Evolutionary conservation across 345 rosid species (phyloP).

Genomic region (Salix caprea): DNA sequence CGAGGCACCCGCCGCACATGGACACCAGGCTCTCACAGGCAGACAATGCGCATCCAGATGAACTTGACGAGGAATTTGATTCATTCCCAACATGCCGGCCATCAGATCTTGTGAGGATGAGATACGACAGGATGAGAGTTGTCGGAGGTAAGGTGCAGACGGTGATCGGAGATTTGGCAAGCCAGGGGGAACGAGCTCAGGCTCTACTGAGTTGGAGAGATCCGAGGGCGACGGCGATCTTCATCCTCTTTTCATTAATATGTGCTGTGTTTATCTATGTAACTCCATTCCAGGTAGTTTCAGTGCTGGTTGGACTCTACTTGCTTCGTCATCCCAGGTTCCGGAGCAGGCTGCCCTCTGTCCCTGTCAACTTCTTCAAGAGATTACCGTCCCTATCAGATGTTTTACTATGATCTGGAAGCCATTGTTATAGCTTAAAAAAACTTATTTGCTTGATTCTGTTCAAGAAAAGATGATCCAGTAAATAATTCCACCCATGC

Average conservation of each 20-base stretch:
- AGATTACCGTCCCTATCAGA: constrained; percentile 31
- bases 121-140: constrained; percentile 30
- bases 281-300: constrained; percentile 32
- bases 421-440: background rate
- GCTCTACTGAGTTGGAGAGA: constrained; percentile 31
- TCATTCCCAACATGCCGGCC: constrained; percentile 16
- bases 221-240: constrained; percentile 32
- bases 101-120: constrained; percentile 24
- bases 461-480: constrained; percentile 1
- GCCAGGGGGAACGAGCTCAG: constrained; percentile 31
- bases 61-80: constrained; percentile 33
- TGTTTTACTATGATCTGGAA: constrained; percentile 16
- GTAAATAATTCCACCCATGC: constrained; percentile 4
- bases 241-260: constrained; percentile 24
- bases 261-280: constrained; percentile 28
- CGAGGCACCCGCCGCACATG: constrained; percentile 32
- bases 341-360: constrained; percentile 31
- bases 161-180: constrained; percentile 29
- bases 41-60: constrained; percentile 20
- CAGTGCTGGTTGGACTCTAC: constrained; percentile 26
- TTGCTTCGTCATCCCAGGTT: constrained; percentile 32
- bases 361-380: constrained; percentile 36
- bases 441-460: background rate
- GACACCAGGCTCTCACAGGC: constrained; percentile 24
- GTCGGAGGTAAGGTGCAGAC: constrained; percentile 29